phyloP scores from a whole-genome alignment of 2,329 filamentous ascomycete genomes.

The Xylariaceae sp. region DNA sequence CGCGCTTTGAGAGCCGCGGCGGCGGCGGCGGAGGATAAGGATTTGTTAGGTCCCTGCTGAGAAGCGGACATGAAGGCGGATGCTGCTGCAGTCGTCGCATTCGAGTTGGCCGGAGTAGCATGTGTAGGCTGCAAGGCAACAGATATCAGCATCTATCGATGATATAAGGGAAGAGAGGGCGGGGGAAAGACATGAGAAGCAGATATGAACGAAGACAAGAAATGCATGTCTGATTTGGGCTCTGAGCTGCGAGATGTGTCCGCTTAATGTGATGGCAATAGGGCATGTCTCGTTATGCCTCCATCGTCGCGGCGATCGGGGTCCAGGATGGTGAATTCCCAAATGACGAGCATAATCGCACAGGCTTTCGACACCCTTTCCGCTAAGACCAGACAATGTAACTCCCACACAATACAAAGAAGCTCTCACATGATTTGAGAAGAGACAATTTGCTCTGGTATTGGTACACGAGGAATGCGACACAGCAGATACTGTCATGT shows the following conservation, averaged over 20 bases:
- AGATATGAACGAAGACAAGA: conserved; percentile 6
- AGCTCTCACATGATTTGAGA: too few species aligned
- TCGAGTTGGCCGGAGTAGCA: conserved; percentile 61
- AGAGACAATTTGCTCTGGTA: too few species aligned
- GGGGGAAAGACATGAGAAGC: not conserved
- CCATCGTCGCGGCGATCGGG: too few species aligned
- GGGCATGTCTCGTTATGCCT: too few species aligned
- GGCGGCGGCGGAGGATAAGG: conserved; percentile 79
- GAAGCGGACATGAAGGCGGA: conserved; percentile 70
- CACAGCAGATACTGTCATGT: not conserved
- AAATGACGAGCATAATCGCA: too few species aligned
- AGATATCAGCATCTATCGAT: conserved; percentile 9
- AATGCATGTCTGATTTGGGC: conserved; percentile 9
- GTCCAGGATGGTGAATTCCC: too few species aligned
- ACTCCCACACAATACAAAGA: too few species aligned
- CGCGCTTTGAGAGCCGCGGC: conserved; percentile 78
- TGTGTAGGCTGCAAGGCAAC: conserved; percentile 51
- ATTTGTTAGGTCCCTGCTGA: conserved; percentile 53
- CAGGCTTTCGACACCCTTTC: too few species aligned
- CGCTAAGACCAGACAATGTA: too few species aligned
- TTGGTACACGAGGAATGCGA: too few species aligned
- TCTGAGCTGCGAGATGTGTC: conserved; percentile 1
- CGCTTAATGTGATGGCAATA: not conserved
- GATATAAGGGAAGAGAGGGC: conserved; percentile 12
- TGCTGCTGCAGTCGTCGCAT: conserved; percentile 74